Conservation (phyloP, 148 eudicot genomes). For the Talinum fruticosum region DNA sequence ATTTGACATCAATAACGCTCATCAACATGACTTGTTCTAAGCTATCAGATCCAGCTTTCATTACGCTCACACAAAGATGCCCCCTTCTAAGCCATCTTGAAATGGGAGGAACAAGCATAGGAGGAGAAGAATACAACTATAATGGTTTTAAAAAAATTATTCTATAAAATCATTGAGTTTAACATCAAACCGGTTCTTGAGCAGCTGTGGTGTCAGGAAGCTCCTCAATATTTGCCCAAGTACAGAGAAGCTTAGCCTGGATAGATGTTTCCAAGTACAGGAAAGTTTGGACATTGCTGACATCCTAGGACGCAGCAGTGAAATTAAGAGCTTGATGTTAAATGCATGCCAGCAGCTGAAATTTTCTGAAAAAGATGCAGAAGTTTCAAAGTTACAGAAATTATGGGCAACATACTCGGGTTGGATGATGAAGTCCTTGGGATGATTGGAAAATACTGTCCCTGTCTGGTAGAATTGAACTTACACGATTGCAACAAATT, state of each 20-base stretch:
- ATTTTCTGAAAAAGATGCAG: conserved; percentile 1
- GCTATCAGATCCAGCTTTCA: conserved; percentile 21
- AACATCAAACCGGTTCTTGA: background rate
- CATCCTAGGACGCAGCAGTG: conserved; percentile 12
- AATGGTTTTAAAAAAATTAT: conserved; percentile 4
- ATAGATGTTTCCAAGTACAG: background rate
- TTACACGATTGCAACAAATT: conserved; percentile 16
- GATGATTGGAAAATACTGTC: conserved; percentile 22
- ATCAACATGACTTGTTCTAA: background rate
- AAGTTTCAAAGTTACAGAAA: conserved; percentile 17
- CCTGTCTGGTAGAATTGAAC: conserved; percentile 16
- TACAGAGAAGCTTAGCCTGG: conserved; percentile 17
- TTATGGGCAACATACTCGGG: conserved; percentile 12
- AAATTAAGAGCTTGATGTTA: conserved; percentile 10
- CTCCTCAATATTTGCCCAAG: conserved; percentile 19
- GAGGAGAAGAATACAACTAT: conserved; percentile 15
- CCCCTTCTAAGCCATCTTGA: conserved; percentile 13
- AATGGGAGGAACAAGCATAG: conserved; percentile 19
- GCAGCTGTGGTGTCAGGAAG: conserved; percentile 7
- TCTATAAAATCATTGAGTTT: conserved; percentile 14
- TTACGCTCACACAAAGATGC: conserved; percentile 23
- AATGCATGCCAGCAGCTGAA: conserved; percentile 1
- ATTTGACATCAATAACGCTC: conserved; percentile 14
- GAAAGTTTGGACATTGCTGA: conserved; percentile 22
- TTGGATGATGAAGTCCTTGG: conserved; percentile 17